phyloP scores from a whole-genome alignment of 495 filamentous ascomycete species.

The Penicillium silybi region DNA sequence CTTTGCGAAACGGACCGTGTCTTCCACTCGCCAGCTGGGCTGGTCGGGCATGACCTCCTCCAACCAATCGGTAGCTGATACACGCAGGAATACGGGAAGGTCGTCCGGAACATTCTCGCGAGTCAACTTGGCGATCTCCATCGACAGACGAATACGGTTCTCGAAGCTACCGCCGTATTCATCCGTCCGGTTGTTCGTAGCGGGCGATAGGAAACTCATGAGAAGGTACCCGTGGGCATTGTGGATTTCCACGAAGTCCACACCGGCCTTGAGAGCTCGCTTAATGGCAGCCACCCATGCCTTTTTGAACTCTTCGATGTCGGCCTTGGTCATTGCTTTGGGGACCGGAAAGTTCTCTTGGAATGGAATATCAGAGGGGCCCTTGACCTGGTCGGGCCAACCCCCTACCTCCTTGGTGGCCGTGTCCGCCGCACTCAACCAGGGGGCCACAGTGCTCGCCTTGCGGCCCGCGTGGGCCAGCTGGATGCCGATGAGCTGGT shows the following conservation, averaged over 20 bases:
- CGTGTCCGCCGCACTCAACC: constrained; percentile 43
- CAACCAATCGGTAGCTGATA: constrained; percentile 58
- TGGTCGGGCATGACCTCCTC: constrained; percentile 40
- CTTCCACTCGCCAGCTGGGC: constrained; percentile 53
- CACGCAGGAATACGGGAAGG: constrained; percentile 65
- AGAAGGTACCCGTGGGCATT: constrained; percentile 63
- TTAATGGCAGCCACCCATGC: constrained; percentile 52
- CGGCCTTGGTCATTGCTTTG: constrained; percentile 47
- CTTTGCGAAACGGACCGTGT: constrained; percentile 51
- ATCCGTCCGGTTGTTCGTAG: constrained; percentile 57
- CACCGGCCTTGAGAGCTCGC: constrained; percentile 53
- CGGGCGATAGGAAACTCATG: constrained; percentile 58
- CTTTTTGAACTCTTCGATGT: constrained; percentile 55
- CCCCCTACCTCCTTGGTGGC: constrained; percentile 55
- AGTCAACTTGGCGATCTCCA: constrained; percentile 55
- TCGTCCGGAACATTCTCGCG: constrained; percentile 50
- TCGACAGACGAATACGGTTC: constrained; percentile 53
- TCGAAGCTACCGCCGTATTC: constrained; percentile 60
- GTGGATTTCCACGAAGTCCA: constrained; percentile 56
- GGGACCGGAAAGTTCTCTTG: constrained; percentile 47
- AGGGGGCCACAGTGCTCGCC: constrained; percentile 63
- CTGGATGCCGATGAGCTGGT: constrained; percentile 63
- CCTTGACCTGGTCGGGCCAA: constrained; percentile 58
- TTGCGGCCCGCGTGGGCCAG: constrained; percentile 73
- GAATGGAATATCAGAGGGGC: constrained; percentile 50